Percentiles rank a stretch among this genome's conserved stretches.
phyloP scores from a whole-genome alignment of 345 rosid species.

The Streptanthus diversifolius region DNA sequence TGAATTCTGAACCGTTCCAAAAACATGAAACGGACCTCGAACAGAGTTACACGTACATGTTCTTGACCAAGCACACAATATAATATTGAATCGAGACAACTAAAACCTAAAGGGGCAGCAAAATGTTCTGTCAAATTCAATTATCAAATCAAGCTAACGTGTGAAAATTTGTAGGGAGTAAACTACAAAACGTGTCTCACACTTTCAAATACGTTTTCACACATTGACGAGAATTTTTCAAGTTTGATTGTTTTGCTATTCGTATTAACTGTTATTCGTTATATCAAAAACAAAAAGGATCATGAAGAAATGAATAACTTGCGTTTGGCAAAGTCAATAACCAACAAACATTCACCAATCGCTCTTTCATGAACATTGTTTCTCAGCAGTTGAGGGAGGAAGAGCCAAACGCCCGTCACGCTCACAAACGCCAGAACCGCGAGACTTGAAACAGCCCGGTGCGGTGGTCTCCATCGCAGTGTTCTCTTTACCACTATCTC shows the following conservation, averaged over 20 bases:
- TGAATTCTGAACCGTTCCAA: too few species aligned
- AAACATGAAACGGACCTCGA: too few species aligned
- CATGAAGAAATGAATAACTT: neutral
- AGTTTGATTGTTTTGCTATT: neutral
- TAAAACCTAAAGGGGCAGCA: neutral
- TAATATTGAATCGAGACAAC: neutral
- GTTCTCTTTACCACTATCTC: conserved; percentile 50
- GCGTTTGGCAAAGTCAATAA: conserved; percentile 23
- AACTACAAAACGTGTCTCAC: neutral
- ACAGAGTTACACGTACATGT: too few species aligned
- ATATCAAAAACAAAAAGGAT: neutral
- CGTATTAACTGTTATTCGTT: neutral
- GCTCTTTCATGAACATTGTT: conserved; percentile 39
- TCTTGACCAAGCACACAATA: neutral
- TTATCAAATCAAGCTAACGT: neutral
- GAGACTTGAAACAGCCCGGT: conserved; percentile 35
- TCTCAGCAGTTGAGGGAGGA: conserved; percentile 50
- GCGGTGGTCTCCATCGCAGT: conserved; percentile 31
- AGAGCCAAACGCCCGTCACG: conserved; percentile 47
- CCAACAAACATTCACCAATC: conserved; percentile 34
- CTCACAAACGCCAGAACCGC: conserved; percentile 42
- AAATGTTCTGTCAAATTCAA: neutral
- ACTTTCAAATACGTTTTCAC: neutral
- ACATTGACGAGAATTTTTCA: neutral
- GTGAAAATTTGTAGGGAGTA: neutral